phyloP scores from a whole-genome alignment of 805 yeast genomes.

The Maudiozyma turicensis region DNA sequence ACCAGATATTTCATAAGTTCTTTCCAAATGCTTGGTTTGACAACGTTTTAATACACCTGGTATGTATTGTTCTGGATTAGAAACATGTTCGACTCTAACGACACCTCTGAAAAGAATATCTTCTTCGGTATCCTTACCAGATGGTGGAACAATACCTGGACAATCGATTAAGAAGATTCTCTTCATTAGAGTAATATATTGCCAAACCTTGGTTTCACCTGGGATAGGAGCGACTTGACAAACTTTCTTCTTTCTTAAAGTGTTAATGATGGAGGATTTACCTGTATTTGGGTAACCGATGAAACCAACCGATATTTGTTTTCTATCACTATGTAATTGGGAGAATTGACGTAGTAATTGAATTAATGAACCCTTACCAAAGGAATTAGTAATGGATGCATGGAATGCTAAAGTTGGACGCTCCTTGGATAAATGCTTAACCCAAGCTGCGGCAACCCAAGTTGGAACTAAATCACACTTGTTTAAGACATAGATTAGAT shows the following conservation, averaged over 20 bases:
- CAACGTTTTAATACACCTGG: conserved; percentile 80
- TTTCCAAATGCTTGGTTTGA: conserved; percentile 80
- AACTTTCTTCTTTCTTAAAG: conserved; percentile 88
- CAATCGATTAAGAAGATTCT: conserved; percentile 91
- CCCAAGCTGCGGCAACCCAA: conserved; percentile 99
- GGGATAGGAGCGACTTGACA: conserved; percentile 98
- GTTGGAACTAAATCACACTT: conserved; percentile 98
- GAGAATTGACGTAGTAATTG: conserved; percentile 91
- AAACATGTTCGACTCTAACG: conserved; percentile 95
- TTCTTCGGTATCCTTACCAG: conserved; percentile 76
- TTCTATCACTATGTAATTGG: conserved; percentile 79
- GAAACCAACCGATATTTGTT: conserved; percentile 93
- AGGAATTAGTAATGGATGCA: conserved; percentile 93
- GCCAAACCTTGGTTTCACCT: conserved; percentile 99
- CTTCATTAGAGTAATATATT: conserved; percentile 94
- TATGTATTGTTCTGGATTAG: conserved; percentile 90
- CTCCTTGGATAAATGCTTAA: conserved; percentile 81
- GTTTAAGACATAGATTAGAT: conserved; percentile 85
- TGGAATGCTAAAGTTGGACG: conserved; percentile 96
- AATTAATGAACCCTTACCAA: conserved; percentile 94
- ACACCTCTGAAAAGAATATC: conserved; percentile 94
- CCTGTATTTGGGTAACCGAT: conserved; percentile 99
- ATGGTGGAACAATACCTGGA: conserved; percentile 98
- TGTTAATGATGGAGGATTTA: conserved; percentile 89
- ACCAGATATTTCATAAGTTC: conserved; percentile 90